Conservation (phyloP, 306 rosid species). For the Vigna trinervia region DNA sequence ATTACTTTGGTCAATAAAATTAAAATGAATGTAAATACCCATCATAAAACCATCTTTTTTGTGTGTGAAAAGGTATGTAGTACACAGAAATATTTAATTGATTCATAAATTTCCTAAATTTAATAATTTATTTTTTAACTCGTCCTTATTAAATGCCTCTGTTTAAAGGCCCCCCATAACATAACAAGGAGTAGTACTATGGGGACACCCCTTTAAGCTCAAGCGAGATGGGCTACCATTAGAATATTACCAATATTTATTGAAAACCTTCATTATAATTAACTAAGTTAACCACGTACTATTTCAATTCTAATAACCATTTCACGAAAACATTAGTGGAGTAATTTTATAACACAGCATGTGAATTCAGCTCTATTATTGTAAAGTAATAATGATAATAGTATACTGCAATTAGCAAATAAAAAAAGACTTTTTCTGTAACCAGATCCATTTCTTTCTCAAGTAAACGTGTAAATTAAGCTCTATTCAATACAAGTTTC, state of each 20-base stretch:
- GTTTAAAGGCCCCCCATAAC: too few relatives aligned
- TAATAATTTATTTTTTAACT: too few relatives aligned
- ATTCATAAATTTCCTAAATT: too few relatives aligned
- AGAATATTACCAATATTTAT: not conserved
- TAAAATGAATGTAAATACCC: too few relatives aligned
- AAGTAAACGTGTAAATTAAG: not conserved
- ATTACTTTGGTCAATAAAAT: too few relatives aligned
- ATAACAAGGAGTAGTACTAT: too few relatives aligned
- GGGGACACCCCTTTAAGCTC: too few relatives aligned
- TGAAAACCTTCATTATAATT: not conserved
- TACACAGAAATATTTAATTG: too few relatives aligned
- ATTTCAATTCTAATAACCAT: conserved; percentile 31
- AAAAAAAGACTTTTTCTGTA: conserved; percentile 31
- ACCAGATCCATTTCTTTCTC: conserved; percentile 21
- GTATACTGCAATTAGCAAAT: conserved; percentile 5
- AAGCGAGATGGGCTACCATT: too few relatives aligned
- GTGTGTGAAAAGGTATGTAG: too few relatives aligned
- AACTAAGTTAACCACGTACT: conserved; percentile 22
- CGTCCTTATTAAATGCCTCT: too few relatives aligned
- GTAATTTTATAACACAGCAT: conserved; percentile 10
- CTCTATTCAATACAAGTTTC: not conserved
- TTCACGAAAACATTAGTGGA: not conserved
- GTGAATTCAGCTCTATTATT: conserved; percentile 24
- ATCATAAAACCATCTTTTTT: too few relatives aligned
- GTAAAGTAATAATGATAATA: not conserved